Conservation (phyloP, 306 rosid species). For the Vicia villosa region DNA sequence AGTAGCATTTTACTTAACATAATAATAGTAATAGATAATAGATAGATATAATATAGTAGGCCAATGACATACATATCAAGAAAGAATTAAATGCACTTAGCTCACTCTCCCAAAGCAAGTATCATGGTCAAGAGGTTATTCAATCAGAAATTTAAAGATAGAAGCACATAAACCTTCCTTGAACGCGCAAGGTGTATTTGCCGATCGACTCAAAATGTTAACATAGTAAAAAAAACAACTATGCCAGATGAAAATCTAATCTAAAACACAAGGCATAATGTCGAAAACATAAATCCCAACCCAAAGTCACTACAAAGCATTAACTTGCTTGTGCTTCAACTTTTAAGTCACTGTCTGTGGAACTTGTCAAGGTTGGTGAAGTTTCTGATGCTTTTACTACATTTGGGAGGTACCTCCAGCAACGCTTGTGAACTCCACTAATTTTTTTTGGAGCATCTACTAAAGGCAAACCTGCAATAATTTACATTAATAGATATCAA, state of each 20-base stretch:
- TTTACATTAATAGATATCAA: constrained; percentile 26
- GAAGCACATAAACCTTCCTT: constrained; percentile 37
- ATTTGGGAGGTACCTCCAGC: constrained; percentile 83
- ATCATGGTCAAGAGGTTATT: constrained; percentile 13
- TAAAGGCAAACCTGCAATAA: constrained; percentile 66
- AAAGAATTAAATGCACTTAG: constrained; percentile 24
- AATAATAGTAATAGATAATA: no score
- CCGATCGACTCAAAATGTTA: constrained; percentile 19
- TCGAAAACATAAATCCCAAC: constrained; percentile 20
- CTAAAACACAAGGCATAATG: constrained; percentile 15
- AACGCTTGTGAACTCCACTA: constrained; percentile 97
- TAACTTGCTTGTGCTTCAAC: constrained; percentile 61
- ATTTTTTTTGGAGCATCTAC: constrained; percentile 83
- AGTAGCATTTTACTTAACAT: neutral
- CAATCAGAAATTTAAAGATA: constrained; percentile 11
- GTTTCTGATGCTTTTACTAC: constrained; percentile 44
- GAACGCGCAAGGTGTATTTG: constrained; percentile 27
- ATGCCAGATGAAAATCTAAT: constrained; percentile 33
- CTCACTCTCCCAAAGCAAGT: constrained; percentile 36
- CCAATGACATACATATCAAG: constrained; percentile 18
- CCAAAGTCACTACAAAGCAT: constrained; percentile 35
- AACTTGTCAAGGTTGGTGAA: constrained; percentile 42
- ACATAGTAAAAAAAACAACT: constrained; percentile 31
- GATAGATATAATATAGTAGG: neutral
- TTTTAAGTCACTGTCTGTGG: constrained; percentile 51